Percentiles rank a stretch among this genome's conserved stretches.
These are phyloP conservation scores for Barbarea vulgaris DNA, from an alignment of 345 rosid genomes.

Conservation along the genomic window DNA sequence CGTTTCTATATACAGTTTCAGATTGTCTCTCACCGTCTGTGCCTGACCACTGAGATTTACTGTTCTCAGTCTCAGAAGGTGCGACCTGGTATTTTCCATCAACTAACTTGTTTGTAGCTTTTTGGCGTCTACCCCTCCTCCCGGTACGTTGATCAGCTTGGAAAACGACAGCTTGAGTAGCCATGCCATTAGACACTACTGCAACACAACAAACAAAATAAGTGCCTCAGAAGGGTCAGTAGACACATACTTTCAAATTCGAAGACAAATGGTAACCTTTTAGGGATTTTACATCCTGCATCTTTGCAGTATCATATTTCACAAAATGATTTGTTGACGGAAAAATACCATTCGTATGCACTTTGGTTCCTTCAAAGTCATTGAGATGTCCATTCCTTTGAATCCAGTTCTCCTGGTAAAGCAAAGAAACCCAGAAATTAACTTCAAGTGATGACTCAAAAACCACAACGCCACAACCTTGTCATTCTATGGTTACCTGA, in stretches of 20 bases:
- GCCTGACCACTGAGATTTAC: conserved; percentile 43
- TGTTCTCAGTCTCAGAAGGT: conserved; percentile 55
- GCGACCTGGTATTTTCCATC: conserved; percentile 52
- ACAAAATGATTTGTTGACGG: conserved; percentile 33
- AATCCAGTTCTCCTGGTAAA: conserved; percentile 48
- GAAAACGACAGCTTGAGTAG: conserved; percentile 50
- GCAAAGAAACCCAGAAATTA: conserved; percentile 18
- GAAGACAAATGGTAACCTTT: conserved; percentile 52
- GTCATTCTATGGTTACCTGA: conserved; percentile 27
- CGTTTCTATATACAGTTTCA: conserved; percentile 35
- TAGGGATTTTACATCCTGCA: conserved; percentile 42
- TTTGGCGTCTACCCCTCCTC: conserved; percentile 81
- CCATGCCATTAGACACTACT: conserved; percentile 49
- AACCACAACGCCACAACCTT: conserved; percentile 6
- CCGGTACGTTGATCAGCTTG: conserved; percentile 57
- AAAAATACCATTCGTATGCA: conserved; percentile 39
- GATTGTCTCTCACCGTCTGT: conserved; percentile 35
- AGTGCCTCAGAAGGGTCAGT: conserved; percentile 17
- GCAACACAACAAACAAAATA: conserved; percentile 23
- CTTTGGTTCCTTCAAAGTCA: conserved; percentile 39
- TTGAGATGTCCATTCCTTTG: conserved; percentile 43
- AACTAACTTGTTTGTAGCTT: conserved; percentile 54
- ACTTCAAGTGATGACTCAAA: conserved; percentile 3
- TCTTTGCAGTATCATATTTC: conserved; percentile 33
- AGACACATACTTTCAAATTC: background rate